Conservation (phyloP, 2,329 filamentous ascomycete genomes). For the Zymoseptoria crescenta region DNA sequence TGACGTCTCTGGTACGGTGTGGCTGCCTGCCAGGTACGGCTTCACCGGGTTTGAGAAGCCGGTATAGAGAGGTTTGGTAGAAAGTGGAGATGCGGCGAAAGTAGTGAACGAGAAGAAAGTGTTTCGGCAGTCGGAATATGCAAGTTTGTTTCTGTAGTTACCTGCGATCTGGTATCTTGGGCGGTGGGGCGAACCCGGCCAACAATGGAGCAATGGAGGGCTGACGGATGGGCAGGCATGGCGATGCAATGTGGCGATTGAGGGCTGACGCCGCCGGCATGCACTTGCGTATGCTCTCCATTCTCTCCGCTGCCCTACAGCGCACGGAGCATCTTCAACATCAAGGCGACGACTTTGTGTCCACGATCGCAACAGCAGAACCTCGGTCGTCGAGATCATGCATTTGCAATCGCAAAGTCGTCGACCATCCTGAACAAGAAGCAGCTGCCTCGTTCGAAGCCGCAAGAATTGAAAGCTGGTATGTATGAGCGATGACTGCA, state of each 20-base stretch:
- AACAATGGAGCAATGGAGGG: background rate
- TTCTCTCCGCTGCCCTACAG: background rate
- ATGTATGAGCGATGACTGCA: background rate
- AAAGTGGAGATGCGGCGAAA: background rate
- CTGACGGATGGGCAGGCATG: background rate
- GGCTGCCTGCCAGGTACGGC: background rate
- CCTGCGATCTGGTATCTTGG: background rate
- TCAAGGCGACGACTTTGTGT: background rate
- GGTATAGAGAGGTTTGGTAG: background rate
- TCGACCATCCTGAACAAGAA: no score
- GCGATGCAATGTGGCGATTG: background rate
- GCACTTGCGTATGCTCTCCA: background rate
- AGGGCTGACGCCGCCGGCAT: background rate
- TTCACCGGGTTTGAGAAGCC: background rate
- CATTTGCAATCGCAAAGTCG: background rate
- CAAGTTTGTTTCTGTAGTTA: background rate
- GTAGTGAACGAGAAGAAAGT: background rate
- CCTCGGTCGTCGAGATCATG: background rate
- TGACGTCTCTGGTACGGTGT: background rate
- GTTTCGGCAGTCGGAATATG: background rate
- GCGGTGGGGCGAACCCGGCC: background rate
- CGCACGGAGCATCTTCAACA: background rate
- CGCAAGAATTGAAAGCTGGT: background rate
- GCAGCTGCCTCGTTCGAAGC: background rate
- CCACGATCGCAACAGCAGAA: background rate